Percentiles rank a stretch among this genome's conserved stretches.
phyloP scores from a whole-genome alignment of 2,329 filamentous ascomycete genomes.

The Xylaria sp. region DNA sequence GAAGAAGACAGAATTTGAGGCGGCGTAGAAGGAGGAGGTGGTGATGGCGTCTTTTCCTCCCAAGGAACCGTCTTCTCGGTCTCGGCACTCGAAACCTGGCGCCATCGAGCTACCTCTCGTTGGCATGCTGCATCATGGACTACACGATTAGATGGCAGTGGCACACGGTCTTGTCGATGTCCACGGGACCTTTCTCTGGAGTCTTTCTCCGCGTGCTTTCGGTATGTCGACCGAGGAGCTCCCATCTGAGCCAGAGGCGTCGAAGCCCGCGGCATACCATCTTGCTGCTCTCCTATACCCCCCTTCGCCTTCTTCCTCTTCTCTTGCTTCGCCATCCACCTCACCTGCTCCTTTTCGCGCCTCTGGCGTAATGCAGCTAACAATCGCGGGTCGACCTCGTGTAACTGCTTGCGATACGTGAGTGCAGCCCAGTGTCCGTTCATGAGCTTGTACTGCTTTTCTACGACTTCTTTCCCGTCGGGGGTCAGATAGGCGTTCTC shows the following conservation, averaged over 20 bases:
- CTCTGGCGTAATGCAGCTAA: background rate
- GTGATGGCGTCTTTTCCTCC: background rate
- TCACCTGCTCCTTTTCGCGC: conserved; percentile 12
- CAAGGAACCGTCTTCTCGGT: background rate
- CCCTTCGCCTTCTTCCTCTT: conserved; percentile 6
- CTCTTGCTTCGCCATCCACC: background rate
- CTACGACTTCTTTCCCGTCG: conserved; percentile 26
- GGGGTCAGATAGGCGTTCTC: conserved; percentile 14
- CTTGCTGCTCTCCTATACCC: background rate
- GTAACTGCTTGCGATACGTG: conserved; percentile 4
- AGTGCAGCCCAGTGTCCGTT: conserved; percentile 41
- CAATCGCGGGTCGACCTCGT: conserved; percentile 26
- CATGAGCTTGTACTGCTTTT: conserved; percentile 29
- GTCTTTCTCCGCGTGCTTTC: background rate
- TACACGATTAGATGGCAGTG: background rate
- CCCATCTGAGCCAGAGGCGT: background rate
- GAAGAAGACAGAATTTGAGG: background rate
- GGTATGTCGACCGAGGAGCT: background rate
- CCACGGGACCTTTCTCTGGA: background rate
- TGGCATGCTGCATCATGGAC: background rate
- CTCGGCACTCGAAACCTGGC: background rate
- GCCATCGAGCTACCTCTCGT: background rate
- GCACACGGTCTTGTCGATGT: background rate
- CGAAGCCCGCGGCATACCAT: background rate
- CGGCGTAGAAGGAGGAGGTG: background rate